Evolutionary conservation across 2,329 filamentous ascomycete species (phyloP), one percentile per base, ranked within the genome.

Genomic region (Coniella vitis): DNA sequence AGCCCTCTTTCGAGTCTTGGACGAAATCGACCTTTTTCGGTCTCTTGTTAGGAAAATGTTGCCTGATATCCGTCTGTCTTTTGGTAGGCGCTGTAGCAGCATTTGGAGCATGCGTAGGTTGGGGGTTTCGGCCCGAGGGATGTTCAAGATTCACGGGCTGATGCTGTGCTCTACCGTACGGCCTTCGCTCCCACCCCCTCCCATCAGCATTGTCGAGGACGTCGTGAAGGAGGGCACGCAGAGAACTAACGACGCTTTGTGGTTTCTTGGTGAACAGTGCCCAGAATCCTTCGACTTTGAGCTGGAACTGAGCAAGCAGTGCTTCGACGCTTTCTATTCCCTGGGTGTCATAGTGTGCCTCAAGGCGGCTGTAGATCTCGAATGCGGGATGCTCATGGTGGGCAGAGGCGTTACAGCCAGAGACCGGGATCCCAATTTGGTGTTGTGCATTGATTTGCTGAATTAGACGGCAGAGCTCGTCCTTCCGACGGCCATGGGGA

Each of bases 361-460:
- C 53, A 7, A 65, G 45, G 7, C 52, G 48, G 13, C 43, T 45
- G 20, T 51, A 54, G 4, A 53, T 40, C 36, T 16, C 47, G 12
- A 38, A 43, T n/a, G 47, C 47, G 2, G 31, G 9, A 9, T 36
- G 43, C 14, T 56, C 55, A 3, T 50, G 40, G 2, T 45, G 36
- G 0, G 58, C 60, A 7, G 56, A 58, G 17, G 57, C 50, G 12
- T 14, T 47, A 7, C 36, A 46, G 21, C 60, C 57, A 3, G 55
- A 49, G 1, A 62, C 47, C 3, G 44, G 35, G 4, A 65, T 43
- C 16, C 56, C 61, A 1, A 66, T 48, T 14, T 54, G 55, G 40
- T 63, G 65, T 4, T 54, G 48, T 9, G 32, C 32, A 40, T 66
- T 65, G 4, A 66, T 47, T 4, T 39, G 14, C 1, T 49, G 49